Base-by-base conservation (phyloP, 2,329 filamentous ascomycete genomes). In the Aspergillus calidoustus region DNA sequence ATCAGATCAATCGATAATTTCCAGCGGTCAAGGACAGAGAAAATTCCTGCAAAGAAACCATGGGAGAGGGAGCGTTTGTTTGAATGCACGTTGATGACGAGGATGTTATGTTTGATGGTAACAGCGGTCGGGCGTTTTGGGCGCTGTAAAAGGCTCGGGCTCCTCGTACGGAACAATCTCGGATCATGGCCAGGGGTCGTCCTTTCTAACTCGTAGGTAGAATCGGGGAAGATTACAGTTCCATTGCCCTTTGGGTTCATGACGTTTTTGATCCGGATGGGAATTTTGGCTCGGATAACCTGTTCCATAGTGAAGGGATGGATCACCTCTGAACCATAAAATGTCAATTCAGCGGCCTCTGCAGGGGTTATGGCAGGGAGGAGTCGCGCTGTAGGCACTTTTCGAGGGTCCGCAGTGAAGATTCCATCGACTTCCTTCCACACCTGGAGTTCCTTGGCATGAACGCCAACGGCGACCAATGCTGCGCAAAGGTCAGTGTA, bases 341-440 rank as follows among this genome's bases (percentile, higher is more conserved):
- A 95, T 1, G 95, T 98, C 80, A 99, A 83, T 78, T 99, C 95
- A 13, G 95, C 94, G 2, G 95, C 95, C 79, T 99, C 95, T 9
- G 92, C 90, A 0, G 95, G 95, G 3, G 94, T 97, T 74, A 99
- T 97, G 57, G 89, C 89, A 11, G 89, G 81, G 49, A 99, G 85
- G n/a, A 99, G 83, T 51, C 90, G 86, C n/a, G 95, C 96, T 0
- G 94, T 98, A 3, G 94, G 93, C 44, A 96, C 92, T 77, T 95
- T 96, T 69, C 90, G 87, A 3, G 92, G 92, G 72, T 97, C 94
- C 5, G 89, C 88, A 1, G 88, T 91, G 78, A 97, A 95, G 74
- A 98, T 96, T 62, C 93, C 93, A 76, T 99, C 95, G 7, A 99
- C 95, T 76, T 99, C 95, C 81, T 99, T 99, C 95, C 95, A 98